Base-by-base conservation (phyloP, 179 eudicot genomes). In the Carnegiea gigantea region DNA sequence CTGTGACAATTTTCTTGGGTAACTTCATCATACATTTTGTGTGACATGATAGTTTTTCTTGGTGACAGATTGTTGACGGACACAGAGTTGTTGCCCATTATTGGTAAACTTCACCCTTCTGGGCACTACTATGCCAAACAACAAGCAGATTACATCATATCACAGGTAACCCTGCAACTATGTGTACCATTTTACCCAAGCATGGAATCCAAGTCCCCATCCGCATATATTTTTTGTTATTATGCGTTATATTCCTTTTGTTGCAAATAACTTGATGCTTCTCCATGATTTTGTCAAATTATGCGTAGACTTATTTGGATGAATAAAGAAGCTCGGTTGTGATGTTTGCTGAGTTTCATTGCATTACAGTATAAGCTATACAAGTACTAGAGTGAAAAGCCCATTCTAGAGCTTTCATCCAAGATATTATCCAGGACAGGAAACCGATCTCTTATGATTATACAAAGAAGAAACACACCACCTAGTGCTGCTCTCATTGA, bases 61-160 rank as follows among this genome's bases (percentile, higher is more conserved):
- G 72, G 46, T 80, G 88, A 77, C 88, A 96, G 98, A 70, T 89
- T 82, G 75, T 87, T 94, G 84, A 86, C 90, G 14, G 93, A 89
- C 81, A 74, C 67, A 46, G 99, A 96, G 83, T 84, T 96, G 86
- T 86, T 92, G 64, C 96, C 98, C 79, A 85, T 96, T 51, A 94
- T 92, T 83, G 97, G 87, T 75, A 94, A 92, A 81, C 89, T 96
- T 86, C 99, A 96, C 88, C 99, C 99, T 64, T 86, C 98, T 23
- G 99, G 94, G 82, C 92, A 75, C 60, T 90, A 94, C 81, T 93
- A 96, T 85, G 97, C 99, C 70, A 92, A 96, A 86, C 98, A 96
- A 79, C 99, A 96, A 86, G 93, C 98, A 62, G 97, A 96, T 80
- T 94, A 92, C 84, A 92, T 96, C 78, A 86, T 96, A 83, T 88